A percentile compares a stretch with the other conserved stretches of the same genome.
phyloP scores from a whole-genome alignment of 2,329 filamentous ascomycete genomes.

The Sporothrix pseudoabietina region DNA sequence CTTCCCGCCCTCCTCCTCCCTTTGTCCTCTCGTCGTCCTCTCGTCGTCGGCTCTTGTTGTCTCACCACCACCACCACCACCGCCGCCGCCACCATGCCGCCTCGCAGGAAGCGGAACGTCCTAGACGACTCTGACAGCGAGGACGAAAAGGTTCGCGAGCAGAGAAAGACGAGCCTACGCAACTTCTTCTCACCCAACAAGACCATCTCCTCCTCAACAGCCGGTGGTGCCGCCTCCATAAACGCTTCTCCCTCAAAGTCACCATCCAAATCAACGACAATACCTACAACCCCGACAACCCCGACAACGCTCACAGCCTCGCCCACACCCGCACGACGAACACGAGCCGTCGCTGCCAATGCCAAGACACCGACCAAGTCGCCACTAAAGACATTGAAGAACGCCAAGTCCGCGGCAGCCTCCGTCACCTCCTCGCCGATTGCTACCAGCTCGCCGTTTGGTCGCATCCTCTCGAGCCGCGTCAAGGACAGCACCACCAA shows the following conservation, averaged over 20 bases:
- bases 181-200: conserved; percentile 58
- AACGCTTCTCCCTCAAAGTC: conserved; percentile 35
- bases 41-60: background rate
- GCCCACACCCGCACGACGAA: conserved; percentile 48
- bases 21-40: background rate
- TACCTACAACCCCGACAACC: conserved; percentile 40
- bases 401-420: conserved; percentile 33
- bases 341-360: conserved; percentile 39
- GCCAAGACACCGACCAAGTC: conserved; percentile 27
- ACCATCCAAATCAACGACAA: conserved; percentile 32
- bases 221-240: conserved; percentile 36
- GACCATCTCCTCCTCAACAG: conserved; percentile 37
- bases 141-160: conserved; percentile 44
- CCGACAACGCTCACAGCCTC: conserved; percentile 43
- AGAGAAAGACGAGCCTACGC: conserved; percentile 50
- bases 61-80: too few species aligned
- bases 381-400: conserved; percentile 25
- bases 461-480: conserved; percentile 29
- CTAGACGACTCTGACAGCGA: conserved; percentile 57
- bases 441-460: conserved; percentile 22
- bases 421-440: conserved; percentile 25
- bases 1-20: background rate
- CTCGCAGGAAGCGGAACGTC: conserved; percentile 61
- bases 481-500: conserved; percentile 23
- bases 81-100: conserved; percentile 50